Evolutionary conservation across 2,329 filamentous ascomycete species (phyloP).

Genomic region (Colletotrichum gigasporum): DNA sequence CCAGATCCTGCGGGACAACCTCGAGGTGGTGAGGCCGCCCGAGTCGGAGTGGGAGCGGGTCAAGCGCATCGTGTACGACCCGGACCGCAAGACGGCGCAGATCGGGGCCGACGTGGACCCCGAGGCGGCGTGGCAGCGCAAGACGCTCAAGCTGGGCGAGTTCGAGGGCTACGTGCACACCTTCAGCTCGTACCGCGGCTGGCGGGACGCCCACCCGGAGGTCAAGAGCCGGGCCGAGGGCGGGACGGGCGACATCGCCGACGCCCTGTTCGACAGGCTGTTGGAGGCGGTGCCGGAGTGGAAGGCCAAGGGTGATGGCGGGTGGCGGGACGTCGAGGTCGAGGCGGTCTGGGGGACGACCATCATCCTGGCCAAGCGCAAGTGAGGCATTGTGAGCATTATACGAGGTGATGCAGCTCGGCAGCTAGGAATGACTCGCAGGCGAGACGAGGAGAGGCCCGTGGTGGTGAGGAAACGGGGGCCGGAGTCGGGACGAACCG

Average conservation of each 20-base stretch:
- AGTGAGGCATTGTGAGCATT: conserved; percentile 36
- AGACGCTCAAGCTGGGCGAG: conserved; percentile 63
- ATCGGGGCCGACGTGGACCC: conserved; percentile 36
- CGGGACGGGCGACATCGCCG: conserved; percentile 69
- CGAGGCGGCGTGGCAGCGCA: conserved; percentile 58
- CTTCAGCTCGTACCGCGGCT: conserved; percentile 67
- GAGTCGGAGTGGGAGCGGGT: conserved; percentile 61
- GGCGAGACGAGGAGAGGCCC: background rate
- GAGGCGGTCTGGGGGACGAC: conserved; percentile 70
- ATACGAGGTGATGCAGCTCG: too few relatives aligned
- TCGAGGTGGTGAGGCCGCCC: conserved; percentile 62
- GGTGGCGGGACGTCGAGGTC: conserved; percentile 63
- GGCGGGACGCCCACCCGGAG: conserved; percentile 65
- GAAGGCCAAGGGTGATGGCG: conserved; percentile 54
- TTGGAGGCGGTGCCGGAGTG: conserved; percentile 61
- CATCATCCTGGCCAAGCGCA: conserved; percentile 64
- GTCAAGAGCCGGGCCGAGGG: conserved; percentile 59
- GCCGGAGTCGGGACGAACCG: conserved; percentile 15
- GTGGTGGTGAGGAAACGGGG: too few relatives aligned
- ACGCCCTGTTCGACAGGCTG: conserved; percentile 69
- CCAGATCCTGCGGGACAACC: conserved; percentile 60
- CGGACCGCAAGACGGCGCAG: conserved; percentile 51
- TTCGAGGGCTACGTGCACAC: conserved; percentile 70
- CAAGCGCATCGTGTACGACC: conserved; percentile 65
- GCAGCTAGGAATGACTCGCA: conserved; percentile 9